Percentiles rank a stretch among this genome's conserved stretches.
Evolutionary conservation across 1,284 basidiomycete species (phyloP).

Genomic region (Malassezia psittaci): DNA sequence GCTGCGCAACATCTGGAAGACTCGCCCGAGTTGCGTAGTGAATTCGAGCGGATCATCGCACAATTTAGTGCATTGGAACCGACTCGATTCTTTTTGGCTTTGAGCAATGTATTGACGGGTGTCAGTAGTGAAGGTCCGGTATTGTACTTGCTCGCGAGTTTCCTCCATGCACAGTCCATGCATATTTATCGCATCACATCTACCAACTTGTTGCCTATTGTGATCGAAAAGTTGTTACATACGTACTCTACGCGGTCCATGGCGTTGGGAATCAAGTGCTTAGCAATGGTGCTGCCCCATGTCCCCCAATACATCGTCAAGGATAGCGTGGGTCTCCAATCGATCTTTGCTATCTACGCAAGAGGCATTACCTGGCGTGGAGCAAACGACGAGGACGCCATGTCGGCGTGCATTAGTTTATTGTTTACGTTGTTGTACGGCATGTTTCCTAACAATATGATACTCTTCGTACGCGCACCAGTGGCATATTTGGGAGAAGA

Average conservation of each 20-base stretch:
- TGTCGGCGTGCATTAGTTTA: conserved; percentile 28
- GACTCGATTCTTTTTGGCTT: conserved; percentile 40
- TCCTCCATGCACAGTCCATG: conserved; percentile 35
- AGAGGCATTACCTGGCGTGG: conserved; percentile 38
- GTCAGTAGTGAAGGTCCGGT: conserved; percentile 25
- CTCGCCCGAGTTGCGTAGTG: conserved; percentile 21
- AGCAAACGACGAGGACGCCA: conserved; percentile 26
- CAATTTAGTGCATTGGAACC: conserved; percentile 32
- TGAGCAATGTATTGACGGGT: conserved; percentile 28
- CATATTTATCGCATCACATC: conserved; percentile 40
- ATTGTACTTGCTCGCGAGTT: conserved; percentile 37
- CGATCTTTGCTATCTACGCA: conserved; percentile 35
- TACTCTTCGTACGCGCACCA: conserved; percentile 64
- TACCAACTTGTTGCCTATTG: conserved; percentile 29
- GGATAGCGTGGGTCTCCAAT: conserved; percentile 32
- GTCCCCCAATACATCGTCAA: conserved; percentile 40
- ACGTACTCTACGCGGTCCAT: conserved; percentile 33
- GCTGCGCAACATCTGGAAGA: background rate
- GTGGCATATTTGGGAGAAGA: conserved; percentile 54
- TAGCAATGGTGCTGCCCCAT: conserved; percentile 44
- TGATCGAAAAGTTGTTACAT: conserved; percentile 30
- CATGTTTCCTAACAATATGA: conserved; percentile 71
- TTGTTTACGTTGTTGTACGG: conserved; percentile 71
- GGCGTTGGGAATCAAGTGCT: conserved; percentile 31
- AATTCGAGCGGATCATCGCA: conserved; percentile 34